These are phyloP conservation scores for Trypanosoma rangeli DNA, from an alignment of 208 protist species.

Conservation along the genomic window DNA sequence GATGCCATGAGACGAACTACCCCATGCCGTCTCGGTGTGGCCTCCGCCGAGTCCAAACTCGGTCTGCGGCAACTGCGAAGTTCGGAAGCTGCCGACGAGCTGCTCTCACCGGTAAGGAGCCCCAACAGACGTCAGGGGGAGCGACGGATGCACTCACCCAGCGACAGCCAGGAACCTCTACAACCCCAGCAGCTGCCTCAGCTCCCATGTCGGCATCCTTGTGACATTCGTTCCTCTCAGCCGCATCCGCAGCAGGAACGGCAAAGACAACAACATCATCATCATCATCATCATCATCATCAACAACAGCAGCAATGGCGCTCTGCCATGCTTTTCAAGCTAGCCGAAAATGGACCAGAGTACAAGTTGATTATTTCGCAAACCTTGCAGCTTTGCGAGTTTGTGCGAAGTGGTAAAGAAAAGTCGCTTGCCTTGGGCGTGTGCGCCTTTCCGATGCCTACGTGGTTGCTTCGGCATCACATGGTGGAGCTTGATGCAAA, in stretches of 20 bases:
- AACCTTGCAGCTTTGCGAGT: conserved; percentile 49
- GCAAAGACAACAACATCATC: neutral
- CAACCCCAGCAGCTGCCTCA: neutral
- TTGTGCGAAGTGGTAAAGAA: conserved; percentile 27
- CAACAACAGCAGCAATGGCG: neutral
- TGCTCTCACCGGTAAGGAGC: neutral
- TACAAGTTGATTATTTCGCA: conserved; percentile 34
- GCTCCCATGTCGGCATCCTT: too few species aligned
- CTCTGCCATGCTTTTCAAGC: conserved; percentile 26
- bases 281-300: neutral
- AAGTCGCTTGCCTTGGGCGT: conserved; percentile 15
- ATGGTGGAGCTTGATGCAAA: conserved; percentile 19
- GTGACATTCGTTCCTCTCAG: too few species aligned
- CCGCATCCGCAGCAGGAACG: neutral
- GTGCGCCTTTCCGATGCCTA: conserved; percentile 27
- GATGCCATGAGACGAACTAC: neutral
- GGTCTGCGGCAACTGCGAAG: neutral
- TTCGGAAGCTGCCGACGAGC: neutral
- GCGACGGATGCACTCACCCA: neutral
- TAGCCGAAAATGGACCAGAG: conserved; percentile 27
- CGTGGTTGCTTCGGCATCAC: conserved; percentile 28
- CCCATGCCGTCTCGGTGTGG: neutral
- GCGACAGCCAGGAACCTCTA: neutral
- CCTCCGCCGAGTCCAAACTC: neutral
- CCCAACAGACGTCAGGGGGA: neutral